Conservation (phyloP, 176 grass and related monocot genomes). For the Carex littledalei region DNA sequence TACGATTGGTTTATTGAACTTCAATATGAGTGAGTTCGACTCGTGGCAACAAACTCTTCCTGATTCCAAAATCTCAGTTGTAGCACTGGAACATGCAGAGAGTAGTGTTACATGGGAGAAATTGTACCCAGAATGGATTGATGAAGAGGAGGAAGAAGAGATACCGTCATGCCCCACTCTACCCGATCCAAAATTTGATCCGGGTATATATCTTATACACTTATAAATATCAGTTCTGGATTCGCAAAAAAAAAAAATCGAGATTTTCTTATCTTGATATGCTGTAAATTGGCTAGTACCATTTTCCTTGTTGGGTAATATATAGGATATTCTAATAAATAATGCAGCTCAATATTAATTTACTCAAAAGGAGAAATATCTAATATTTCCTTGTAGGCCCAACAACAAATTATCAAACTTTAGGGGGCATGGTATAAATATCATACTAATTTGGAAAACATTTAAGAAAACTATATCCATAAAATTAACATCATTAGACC, state of each 20-base stretch:
- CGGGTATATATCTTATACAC: neutral
- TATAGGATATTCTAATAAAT: neutral
- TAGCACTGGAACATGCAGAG: constrained; percentile 33
- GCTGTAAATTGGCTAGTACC: neutral
- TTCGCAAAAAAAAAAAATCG: neutral
- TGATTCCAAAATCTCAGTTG: neutral
- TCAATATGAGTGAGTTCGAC: constrained; percentile 40
- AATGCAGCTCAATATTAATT: neutral
- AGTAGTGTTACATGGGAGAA: constrained; percentile 42
- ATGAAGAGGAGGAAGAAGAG: constrained; percentile 37
- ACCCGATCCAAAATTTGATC: constrained; percentile 28
- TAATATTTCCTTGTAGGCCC: neutral
- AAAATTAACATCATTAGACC: neutral
- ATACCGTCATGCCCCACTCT: constrained; percentile 45
- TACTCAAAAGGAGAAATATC: neutral
- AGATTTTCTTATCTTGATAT: neutral
- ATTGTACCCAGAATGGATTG: constrained; percentile 67
- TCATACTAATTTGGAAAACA: neutral
- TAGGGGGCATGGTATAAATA: neutral
- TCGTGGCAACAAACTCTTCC: constrained; percentile 31
- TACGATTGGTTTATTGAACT: constrained; percentile 58
- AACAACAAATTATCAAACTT: neutral
- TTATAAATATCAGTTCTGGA: neutral
- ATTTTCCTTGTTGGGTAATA: neutral
- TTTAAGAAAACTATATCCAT: neutral